phyloP scores from a whole-genome alignment of 495 filamentous ascomycete species.

The Sabuloglossum arenarium region DNA sequence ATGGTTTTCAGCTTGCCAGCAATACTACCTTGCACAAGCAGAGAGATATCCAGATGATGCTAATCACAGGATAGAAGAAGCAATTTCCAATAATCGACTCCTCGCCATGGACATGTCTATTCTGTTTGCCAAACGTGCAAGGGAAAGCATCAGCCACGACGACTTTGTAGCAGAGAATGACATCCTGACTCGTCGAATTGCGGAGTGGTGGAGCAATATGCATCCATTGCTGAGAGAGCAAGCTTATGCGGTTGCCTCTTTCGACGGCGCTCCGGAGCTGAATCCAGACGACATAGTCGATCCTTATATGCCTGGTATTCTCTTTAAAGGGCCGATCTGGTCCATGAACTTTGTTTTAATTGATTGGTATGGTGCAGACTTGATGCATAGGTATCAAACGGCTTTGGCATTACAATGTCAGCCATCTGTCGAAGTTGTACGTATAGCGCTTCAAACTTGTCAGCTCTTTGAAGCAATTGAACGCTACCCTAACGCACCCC shows the following conservation, averaged over 20 bases:
- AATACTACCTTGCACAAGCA: constrained; percentile 38
- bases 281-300: constrained; percentile 46
- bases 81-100: constrained; percentile 43
- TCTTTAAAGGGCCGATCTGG: constrained; percentile 51
- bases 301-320: constrained; percentile 41
- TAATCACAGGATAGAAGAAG: constrained; percentile 40
- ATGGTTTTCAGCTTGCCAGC: constrained; percentile 52
- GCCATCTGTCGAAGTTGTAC: constrained; percentile 28
- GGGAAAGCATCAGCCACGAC: constrained; percentile 39
- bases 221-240: constrained; percentile 36
- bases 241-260: constrained; percentile 34
- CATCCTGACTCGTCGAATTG: constrained; percentile 29
- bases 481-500: constrained; percentile 45
- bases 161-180: constrained; percentile 44
- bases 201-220: constrained; percentile 33
- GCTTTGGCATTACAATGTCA: constrained; percentile 29
- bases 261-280: constrained; percentile 26
- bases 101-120: constrained; percentile 64
- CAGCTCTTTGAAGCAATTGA: constrained; percentile 61
- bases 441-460: constrained; percentile 46
- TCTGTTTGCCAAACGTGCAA: constrained; percentile 45
- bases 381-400: constrained; percentile 65
- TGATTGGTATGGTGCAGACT: constrained; percentile 55
- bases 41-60: constrained; percentile 39
- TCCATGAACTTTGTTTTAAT: constrained; percentile 49